Evolutionary conservation across 73 alveolate genomes (phyloP), one percentile per base, ranked within the genome.

Genomic region (Paramecium octaurelia): DNA sequence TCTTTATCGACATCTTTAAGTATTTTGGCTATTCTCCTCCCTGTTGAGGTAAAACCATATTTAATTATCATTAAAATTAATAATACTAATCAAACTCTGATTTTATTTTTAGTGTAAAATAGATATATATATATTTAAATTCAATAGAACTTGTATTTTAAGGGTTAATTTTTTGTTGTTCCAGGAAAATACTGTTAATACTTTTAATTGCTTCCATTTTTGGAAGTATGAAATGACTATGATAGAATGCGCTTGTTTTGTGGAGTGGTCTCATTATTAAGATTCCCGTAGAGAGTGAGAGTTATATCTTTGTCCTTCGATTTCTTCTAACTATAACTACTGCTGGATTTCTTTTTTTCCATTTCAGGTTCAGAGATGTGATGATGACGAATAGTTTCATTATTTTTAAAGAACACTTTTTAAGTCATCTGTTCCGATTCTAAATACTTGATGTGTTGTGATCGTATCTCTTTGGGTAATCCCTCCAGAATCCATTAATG

Each of bases 401-500:
- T 38, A 73, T 80, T 80, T 29, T 23, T 20, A 31, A 80, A 80
- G 34, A 80, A 80, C 6, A 42, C 75, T 18, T 80, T 80, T 43
- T 80, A 80, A 3, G 91, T 80, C 11, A 80, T 80, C 48, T 80
- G 23, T 80, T 80, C 91, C 5, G 91, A 71, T 69, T 89, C 75
- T 54, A 89, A 50, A 70, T 89, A 70, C 46, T 89, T 35, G 2
- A 89, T 64, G 57, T 89, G 94, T 73, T 89, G 31, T 42, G 69
- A 43, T 35, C 94, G 43, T 3, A 89, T 89, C 48, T 89, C 94
- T 31, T 40, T 83, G 6, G 94, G 94, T 50, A 92, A 43, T 23
- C 95, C 97, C 76, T 95, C 98, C 57, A 93, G 58, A n/a, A 95
- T 94, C 97, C 98, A 95, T 21, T 93, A 91, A 95, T 97, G 99